Evolutionary conservation across 768 basidiomycete species (phyloP), one percentile per base, ranked within the genome.

Genomic region (Amanita polypyramis): DNA sequence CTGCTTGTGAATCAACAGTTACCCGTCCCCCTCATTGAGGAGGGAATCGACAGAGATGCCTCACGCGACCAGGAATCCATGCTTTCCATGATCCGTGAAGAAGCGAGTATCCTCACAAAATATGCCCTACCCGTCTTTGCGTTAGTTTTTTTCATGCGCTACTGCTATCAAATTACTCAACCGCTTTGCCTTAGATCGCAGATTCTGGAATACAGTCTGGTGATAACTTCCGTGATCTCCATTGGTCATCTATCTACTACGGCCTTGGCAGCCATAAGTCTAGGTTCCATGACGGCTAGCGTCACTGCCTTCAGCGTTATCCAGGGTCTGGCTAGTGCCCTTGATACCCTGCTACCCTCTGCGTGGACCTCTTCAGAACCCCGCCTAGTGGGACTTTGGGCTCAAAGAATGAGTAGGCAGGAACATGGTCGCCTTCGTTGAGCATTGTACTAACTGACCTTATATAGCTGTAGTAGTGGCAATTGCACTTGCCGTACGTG

Each of bases 321-420:
- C 5, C 84, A 85, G 54, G 91, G 91, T 15, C 78, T 95, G 47
- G 69, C 79, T 6, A 87, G 85, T 42, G 82, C 90, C 0, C 77
- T 99, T 15, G 96, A 99, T 62, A 94, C 94, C 0, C 75, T 99
- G 56, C 78, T 97, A 7, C 95, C 96, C 0, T 80, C 89, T 33
- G 93, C 95, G 12, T 99, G 89, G 93, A 94, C 96, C 0, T 92
- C 91, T 2, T 60, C 80, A 1, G 80, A 83, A 25, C 95, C 93
- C 0, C 67, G 82, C 12, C 72, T 90, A 9, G 89, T 97, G 9
- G 93, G 93, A 5, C 71, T 95, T 6, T 95, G 93, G 93, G 65
- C 85, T 7, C 91, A 94, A 62, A 71, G 93, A 53, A 92, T 90
- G 86, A 68, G 85, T 85, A 54, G 38, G 82, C 69, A 46, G 33